Percentiles rank a stretch among this genome's conserved stretches.
Conservation (phyloP, 2,329 filamentous ascomycete species). For the Dactylonectria estremocensis region DNA sequence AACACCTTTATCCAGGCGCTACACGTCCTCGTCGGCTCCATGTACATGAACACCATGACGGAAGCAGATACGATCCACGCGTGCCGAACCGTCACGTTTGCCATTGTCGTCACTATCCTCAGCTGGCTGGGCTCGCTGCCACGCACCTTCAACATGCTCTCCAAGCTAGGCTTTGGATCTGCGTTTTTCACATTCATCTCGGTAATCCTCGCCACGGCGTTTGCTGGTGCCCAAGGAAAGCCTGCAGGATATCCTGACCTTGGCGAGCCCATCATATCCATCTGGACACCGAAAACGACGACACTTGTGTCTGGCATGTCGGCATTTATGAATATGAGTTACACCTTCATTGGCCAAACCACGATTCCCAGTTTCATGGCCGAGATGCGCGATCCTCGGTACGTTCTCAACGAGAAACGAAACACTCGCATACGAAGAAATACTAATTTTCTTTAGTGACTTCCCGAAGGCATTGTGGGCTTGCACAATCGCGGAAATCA, state of each 20-base stretch:
- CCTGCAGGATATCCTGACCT: conserved; percentile 75
- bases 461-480: conserved; percentile 94
- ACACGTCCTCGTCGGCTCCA: conserved; percentile 86
- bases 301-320: conserved; percentile 87
- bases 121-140: conserved; percentile 87
- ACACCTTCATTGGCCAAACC: conserved; percentile 96
- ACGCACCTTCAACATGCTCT: conserved; percentile 85
- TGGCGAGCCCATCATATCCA: conserved; percentile 79
- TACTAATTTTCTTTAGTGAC: conserved; percentile 65
- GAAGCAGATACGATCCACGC: conserved; percentile 72
- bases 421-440: no score
- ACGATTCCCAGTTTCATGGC: conserved; percentile 95
- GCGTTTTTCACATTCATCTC: conserved; percentile 93
- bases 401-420: neutral
- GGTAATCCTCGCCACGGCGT: conserved; percentile 86
- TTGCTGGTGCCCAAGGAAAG: conserved; percentile 82
- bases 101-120: conserved; percentile 80
- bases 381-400: conserved; percentile 82
- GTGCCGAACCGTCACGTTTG: conserved; percentile 85
- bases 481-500: conserved; percentile 88
- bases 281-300: conserved; percentile 78
- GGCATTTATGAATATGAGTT: conserved; percentile 95
- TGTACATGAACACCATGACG: conserved; percentile 92
- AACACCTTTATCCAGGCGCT: conserved; percentile 91
- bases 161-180: conserved; percentile 83